Base-by-base conservation (phyloP, 1,139 yeast species). In the Wickerhamomyces sp. region DNA sequence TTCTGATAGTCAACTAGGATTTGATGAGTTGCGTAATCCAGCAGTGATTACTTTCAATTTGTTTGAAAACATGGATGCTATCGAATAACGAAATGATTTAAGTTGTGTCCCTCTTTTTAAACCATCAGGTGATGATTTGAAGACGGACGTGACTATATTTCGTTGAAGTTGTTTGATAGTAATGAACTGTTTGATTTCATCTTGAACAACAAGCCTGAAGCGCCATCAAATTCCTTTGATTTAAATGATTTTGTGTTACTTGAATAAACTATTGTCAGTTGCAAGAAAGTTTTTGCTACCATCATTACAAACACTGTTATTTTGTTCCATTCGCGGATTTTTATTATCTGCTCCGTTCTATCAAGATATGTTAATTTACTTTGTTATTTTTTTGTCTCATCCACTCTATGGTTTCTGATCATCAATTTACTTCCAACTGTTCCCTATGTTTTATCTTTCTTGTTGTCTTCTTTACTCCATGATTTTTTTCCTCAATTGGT, bases 21-120 rank as follows among this genome's bases (percentile, higher is more conserved):
- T 58, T 49, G 63, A 57, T 51, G 60, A 58, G 59, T 59, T 61
- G 65, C 64, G 66, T 58, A 59, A 61, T 60, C 65, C 66, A 60
- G 66, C 58, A 53, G 66, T 47, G 65, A 58, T 61, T 58, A 55
- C 60, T 41, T 44, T 34, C 40, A 37, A 33, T 18, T 22, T n/a
- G 30, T n/a, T n/a, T n/a, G n/a, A n/a, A n/a, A n/a, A n/a, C n/a
- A n/a, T n/a, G n/a, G n/a, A n/a, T n/a, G n/a, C n/a, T n/a, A n/a
- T n/a, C n/a, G n/a, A n/a, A n/a, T n/a, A n/a, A n/a, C n/a, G n/a
- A n/a, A n/a, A n/a, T 19, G 44, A 38, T 30, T 30, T 35, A 32
- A 35, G 12, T 32, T 21, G 20, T 35, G 35, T 41, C 43, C 44
- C 26, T 30, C 33, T 30, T 9, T 31, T 21, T 26, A 11, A 21